Evolutionary conservation across 164 flowering plant genomes (phyloP).

Genomic region (Protea cynaroides): DNA sequence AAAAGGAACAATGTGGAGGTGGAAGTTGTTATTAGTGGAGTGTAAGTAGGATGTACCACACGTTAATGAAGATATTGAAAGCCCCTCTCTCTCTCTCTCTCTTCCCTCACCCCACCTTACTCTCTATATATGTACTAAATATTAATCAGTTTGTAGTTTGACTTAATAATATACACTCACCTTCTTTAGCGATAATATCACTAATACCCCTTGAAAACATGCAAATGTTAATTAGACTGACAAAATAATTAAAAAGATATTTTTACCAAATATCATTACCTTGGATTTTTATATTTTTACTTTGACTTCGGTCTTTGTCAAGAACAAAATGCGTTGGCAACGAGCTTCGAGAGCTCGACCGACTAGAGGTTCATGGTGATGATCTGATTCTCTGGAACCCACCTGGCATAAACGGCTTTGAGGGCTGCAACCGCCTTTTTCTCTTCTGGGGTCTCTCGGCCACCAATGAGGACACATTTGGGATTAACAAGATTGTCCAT

Average conservation of each 20-base stretch:
- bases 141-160: too few species aligned
- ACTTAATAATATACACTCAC: too few species aligned
- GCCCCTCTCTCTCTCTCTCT: slow-evolving; percentile 15
- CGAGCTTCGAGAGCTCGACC: slow-evolving; percentile 24
- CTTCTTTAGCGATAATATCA: too few species aligned
- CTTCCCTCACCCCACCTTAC: slow-evolving; percentile 1
- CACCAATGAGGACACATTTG: slow-evolving; percentile 25
- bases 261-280: too few species aligned
- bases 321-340: slow-evolving; percentile 20
- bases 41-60: slow-evolving; percentile 9
- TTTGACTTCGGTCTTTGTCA: too few species aligned
- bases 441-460: slow-evolving; percentile 21
- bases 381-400: slow-evolving; percentile 19
- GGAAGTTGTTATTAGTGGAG: slow-evolving; percentile 19
- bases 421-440: slow-evolving; percentile 16
- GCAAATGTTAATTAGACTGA: too few species aligned
- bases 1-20: slow-evolving; percentile 13
- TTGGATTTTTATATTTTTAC: too few species aligned
- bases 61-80: slow-evolving; percentile 8
- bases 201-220: too few species aligned
- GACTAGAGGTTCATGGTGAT: slow-evolving; percentile 21
- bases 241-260: too few species aligned
- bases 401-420: slow-evolving; percentile 13
- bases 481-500: slow-evolving; percentile 17
- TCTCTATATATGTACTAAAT: too few species aligned